phyloP scores from a whole-genome alignment of 352 stramenopile genomes.

The Phytophthora citricola region DNA sequence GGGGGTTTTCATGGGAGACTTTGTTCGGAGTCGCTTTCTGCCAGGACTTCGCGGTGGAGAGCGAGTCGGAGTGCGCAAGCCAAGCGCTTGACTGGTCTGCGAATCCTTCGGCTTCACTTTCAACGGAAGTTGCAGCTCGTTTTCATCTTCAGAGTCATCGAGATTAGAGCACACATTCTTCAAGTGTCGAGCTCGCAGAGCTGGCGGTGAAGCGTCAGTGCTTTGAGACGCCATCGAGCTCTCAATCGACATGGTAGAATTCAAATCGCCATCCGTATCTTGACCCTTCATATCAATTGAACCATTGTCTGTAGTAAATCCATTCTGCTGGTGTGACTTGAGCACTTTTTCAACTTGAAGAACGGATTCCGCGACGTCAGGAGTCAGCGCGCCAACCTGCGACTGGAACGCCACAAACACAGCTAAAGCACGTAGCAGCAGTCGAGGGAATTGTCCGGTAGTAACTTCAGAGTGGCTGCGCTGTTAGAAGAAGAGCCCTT shows the following conservation, averaged over 20 bases:
- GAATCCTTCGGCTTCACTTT: neutral
- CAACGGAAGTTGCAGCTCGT: conserved; percentile 1
- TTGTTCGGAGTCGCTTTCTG: neutral
- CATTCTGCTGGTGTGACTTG: conserved; percentile 36
- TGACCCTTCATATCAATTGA: conserved; percentile 6
- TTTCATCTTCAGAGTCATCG: conserved; percentile 55
- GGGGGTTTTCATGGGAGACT: conserved; percentile 11
- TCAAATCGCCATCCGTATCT: conserved; percentile 2
- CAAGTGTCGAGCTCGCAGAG: conserved; percentile 33
- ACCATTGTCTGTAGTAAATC: neutral
- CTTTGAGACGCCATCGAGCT: neutral
- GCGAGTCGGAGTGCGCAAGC: conserved; percentile 13
- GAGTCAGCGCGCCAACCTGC: conserved; percentile 76
- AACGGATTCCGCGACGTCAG: conserved; percentile 68
- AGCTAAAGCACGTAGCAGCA: conserved; percentile 61
- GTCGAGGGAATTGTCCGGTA: conserved; percentile 55
- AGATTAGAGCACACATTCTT: conserved; percentile 55
- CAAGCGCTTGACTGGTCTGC: neutral
- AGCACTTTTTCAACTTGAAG: conserved; percentile 74
- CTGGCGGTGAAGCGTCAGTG: conserved; percentile 23
- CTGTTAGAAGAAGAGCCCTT: conserved; percentile 49
- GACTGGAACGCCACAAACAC: conserved; percentile 81
- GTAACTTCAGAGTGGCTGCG: conserved; percentile 36
- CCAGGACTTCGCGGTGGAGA: conserved; percentile 7
- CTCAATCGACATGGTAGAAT: conserved; percentile 8